Evolutionary conservation across 352 stramenopile species (phyloP).

Genomic region (Phytophthora tubulina): DNA sequence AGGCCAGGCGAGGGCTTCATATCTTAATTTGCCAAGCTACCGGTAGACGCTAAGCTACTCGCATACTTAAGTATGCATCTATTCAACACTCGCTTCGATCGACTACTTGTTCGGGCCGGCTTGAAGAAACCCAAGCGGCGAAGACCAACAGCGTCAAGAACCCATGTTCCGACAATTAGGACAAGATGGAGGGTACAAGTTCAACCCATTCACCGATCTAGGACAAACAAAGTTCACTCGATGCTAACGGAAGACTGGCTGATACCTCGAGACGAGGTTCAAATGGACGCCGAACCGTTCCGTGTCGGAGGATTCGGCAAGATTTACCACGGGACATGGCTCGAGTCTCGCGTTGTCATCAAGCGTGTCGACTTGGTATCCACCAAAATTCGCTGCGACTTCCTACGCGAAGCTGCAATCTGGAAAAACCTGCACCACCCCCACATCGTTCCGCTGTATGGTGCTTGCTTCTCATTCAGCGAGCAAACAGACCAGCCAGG

Average conservation of each 20-base stretch:
- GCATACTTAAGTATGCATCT: constrained; percentile 15
- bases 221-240: not conserved
- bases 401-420: constrained; percentile 20
- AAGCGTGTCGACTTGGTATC: constrained; percentile 1
- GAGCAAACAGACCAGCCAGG: constrained; percentile 15
- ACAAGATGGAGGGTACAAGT: constrained; percentile 16
- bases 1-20: constrained; percentile 1
- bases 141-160: constrained; percentile 5
- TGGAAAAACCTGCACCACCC: constrained; percentile 34
- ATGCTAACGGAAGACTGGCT: not conserved
- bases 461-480: constrained; percentile 21
- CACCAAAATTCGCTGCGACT: not conserved
- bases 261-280: constrained; percentile 1
- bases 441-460: constrained; percentile 86
- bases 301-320: constrained; percentile 7
- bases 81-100: constrained; percentile 18
- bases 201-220: constrained; percentile 7
- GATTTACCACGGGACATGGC: constrained; percentile 10
- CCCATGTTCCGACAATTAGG: not conserved
- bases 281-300: not conserved
- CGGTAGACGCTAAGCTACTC: not conserved
- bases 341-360: constrained; percentile 3
- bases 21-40: not conserved
- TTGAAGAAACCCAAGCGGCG: constrained; percentile 16
- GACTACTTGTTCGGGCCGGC: constrained; percentile 1